These are phyloP conservation scores for Suillus weaverae DNA, from an alignment of 768 basidiomycete genomes.

Conservation along the genomic window DNA sequence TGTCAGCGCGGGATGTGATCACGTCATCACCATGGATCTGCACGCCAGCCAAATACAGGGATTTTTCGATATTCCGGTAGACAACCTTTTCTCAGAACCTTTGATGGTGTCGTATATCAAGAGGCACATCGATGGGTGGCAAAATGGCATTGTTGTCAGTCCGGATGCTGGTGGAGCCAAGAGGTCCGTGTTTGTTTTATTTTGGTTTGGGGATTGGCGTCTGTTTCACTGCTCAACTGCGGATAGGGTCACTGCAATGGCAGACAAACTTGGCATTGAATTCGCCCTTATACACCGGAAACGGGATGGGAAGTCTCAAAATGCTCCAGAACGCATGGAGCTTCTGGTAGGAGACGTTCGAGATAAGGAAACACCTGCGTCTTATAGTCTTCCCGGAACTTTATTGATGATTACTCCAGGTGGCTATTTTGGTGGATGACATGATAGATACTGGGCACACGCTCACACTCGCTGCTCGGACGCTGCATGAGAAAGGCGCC, in stretches of 20 bases:
- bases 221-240: constrained; percentile 5
- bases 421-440: constrained; percentile 95
- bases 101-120: constrained; percentile 94
- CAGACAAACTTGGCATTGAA: constrained; percentile 92
- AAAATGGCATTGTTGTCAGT: constrained; percentile 88
- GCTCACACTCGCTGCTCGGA: constrained; percentile 78
- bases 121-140: constrained; percentile 80
- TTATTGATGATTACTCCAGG: constrained; percentile 39
- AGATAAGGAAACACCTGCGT: constrained; percentile 62
- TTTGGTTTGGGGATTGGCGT: neutral
- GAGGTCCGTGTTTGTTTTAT: constrained; percentile 56
- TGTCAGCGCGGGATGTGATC: constrained; percentile 94
- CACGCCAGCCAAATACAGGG: constrained; percentile 98
- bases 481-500: constrained; percentile 89
- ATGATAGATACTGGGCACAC: constrained; percentile 97
- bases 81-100: constrained; percentile 96
- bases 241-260: constrained; percentile 84
- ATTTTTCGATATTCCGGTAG: constrained; percentile 98
- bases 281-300: constrained; percentile 96
- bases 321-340: constrained; percentile 83
- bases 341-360: constrained; percentile 92
- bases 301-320: constrained; percentile 64
- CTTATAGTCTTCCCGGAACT: neutral
- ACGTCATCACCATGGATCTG: constrained; percentile 99
- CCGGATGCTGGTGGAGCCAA: constrained; percentile 99